A percentile compares a stretch with the other conserved stretches of the same genome.
Conservation (phyloP, 495 filamentous ascomycete species). For the Usnea hakonensis region DNA sequence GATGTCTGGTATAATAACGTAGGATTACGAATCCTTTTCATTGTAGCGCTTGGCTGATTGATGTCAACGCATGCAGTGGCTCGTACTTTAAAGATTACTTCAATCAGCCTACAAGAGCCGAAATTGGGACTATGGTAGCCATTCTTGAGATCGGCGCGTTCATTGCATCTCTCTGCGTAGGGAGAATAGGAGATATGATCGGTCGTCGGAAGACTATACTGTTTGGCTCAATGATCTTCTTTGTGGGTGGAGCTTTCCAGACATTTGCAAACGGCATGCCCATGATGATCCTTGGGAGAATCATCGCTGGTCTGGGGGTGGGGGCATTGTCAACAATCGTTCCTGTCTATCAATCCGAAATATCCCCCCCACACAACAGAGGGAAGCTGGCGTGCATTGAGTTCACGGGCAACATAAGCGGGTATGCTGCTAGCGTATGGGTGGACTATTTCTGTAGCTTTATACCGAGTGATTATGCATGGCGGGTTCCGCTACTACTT, state of each 20-base stretch:
- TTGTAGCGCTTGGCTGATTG: not conserved
- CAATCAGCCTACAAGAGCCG: constrained; percentile 70
- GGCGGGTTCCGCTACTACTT: constrained; percentile 85
- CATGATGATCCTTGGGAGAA: constrained; percentile 87
- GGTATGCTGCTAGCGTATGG: constrained; percentile 95
- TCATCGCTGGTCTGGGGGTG: constrained; percentile 89
- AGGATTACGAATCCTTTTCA: constrained; percentile 31
- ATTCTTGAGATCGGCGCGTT: constrained; percentile 93
- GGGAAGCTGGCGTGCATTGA: constrained; percentile 96
- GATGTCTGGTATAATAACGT: constrained; percentile 99
- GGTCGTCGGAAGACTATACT: constrained; percentile 86
- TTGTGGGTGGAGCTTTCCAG: constrained; percentile 82
- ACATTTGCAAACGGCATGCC: constrained; percentile 71
- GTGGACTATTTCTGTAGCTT: constrained; percentile 96
- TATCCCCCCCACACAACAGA: constrained; percentile 90
- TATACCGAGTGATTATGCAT: constrained; percentile 76
- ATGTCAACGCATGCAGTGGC: constrained; percentile 49
- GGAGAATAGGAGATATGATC: constrained; percentile 82
- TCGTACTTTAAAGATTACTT: constrained; percentile 86
- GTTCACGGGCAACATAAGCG: constrained; percentile 92
- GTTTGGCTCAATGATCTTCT: constrained; percentile 87
- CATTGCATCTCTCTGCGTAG: constrained; percentile 81
- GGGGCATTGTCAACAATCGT: constrained; percentile 95
- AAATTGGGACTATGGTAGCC: constrained; percentile 93
- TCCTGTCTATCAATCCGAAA: constrained; percentile 96